Conservation (phyloP, 768 basidiomycete species). For the Tulasnella sp. region DNA sequence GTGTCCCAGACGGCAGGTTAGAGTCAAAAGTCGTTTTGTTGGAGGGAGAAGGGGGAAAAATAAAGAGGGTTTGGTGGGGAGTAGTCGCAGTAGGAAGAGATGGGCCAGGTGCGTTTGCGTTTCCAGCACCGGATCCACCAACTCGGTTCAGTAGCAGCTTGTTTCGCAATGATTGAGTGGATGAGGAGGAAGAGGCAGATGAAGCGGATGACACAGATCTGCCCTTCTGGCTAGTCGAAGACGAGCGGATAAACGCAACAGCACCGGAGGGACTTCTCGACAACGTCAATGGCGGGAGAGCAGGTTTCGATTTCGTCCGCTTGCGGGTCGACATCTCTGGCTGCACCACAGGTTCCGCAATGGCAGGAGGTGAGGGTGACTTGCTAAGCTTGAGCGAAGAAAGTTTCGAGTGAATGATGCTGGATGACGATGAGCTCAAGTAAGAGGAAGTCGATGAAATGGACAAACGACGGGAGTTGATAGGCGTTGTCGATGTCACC, state of each 20-base stretch:
- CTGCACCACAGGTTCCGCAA: not conserved
- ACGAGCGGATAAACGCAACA: conserved; percentile 8
- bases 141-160: conserved; percentile 41
- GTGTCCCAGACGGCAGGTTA: conserved; percentile 41
- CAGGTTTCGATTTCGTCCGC: conserved; percentile 11
- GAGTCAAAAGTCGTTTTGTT: conserved; percentile 10
- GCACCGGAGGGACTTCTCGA: not conserved
- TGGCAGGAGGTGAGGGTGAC: conserved; percentile 6
- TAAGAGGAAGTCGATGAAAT: too few species aligned
- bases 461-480: too few species aligned
- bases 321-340: conserved; percentile 1
- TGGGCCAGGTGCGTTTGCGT: conserved; percentile 22
- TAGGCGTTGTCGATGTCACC: not conserved
- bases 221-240: conserved; percentile 29
- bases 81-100: conserved; percentile 17
- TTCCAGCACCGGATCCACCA: conserved; percentile 40
- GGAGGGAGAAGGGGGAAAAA: conserved; percentile 67
- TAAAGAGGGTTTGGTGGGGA: conserved; percentile 74
- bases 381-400: not conserved
- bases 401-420: not conserved
- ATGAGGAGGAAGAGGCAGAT: conserved; percentile 26
- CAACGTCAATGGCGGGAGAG: not conserved
- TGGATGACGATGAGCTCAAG: not conserved
- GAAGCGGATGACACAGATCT: conserved; percentile 32
- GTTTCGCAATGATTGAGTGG: conserved; percentile 43